These are phyloP conservation scores for Bruguiera sexangula DNA, from an alignment of 345 rosid species.

Conservation along the genomic window DNA sequence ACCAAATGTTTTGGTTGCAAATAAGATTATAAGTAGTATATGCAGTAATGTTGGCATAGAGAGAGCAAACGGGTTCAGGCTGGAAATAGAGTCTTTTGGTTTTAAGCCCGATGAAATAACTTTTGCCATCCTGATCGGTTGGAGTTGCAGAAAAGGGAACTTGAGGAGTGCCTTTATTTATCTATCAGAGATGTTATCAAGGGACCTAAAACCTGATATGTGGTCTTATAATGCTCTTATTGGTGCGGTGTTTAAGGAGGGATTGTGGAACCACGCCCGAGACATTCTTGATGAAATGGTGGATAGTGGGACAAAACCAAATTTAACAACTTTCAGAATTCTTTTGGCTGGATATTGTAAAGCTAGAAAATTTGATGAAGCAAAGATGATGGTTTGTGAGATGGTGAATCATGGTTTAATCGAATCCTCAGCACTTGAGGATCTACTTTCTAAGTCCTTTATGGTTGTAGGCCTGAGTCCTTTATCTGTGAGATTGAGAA, in stretches of 20 bases:
- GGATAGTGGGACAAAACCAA: constrained; percentile 35
- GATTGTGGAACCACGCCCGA: constrained; percentile 50
- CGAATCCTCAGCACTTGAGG: constrained; percentile 43
- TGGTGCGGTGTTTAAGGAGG: constrained; percentile 50
- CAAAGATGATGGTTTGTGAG: constrained; percentile 39
- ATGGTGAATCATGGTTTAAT: constrained; percentile 52
- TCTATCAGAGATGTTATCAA: constrained; percentile 49
- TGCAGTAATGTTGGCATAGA: constrained; percentile 48
- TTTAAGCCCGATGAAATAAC: constrained; percentile 56
- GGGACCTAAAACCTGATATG: constrained; percentile 51
- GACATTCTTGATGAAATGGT: constrained; percentile 58
- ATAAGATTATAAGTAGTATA: constrained; percentile 51
- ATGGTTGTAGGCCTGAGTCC: constrained; percentile 53
- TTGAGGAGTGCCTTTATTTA: constrained; percentile 43
- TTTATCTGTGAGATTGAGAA: constrained; percentile 55
- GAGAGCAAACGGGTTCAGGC: constrained; percentile 52
- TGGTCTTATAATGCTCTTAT: constrained; percentile 54
- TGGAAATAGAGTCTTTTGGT: constrained; percentile 51
- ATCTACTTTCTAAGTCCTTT: constrained; percentile 62
- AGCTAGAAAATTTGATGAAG: constrained; percentile 67
- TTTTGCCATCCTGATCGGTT: constrained; percentile 66
- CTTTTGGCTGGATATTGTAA: constrained; percentile 71
- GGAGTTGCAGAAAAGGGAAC: constrained; percentile 63
- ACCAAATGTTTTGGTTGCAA: constrained; percentile 49
- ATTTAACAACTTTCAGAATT: constrained; percentile 45